Conservation (phyloP, 768 basidiomycete species). For the Agrocybe pediades region DNA sequence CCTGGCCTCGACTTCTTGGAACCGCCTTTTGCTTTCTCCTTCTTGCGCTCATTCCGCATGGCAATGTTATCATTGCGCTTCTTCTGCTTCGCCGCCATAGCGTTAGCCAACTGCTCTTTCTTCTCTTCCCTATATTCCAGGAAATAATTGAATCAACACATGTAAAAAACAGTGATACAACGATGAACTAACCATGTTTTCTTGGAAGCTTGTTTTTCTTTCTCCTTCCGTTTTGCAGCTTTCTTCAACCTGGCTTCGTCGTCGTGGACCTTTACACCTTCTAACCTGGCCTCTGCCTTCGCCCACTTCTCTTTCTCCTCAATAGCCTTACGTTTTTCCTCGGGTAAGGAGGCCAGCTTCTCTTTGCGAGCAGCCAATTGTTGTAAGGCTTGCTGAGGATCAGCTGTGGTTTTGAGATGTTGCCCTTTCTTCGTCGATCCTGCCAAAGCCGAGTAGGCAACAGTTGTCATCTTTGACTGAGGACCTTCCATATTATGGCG, state of each 20-base stretch:
- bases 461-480: conserved; percentile 51
- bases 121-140: conserved; percentile 70
- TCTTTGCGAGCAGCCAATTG: conserved; percentile 79
- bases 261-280: conserved; percentile 90
- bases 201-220: conserved; percentile 82
- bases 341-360: conserved; percentile 74
- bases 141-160: background rate
- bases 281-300: conserved; percentile 85
- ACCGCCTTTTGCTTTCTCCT: conserved; percentile 51
- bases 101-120: conserved; percentile 72
- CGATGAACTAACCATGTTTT: conserved; percentile 71
- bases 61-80: conserved; percentile 92
- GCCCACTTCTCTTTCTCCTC: conserved; percentile 89
- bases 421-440: conserved; percentile 55
- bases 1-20: conserved; percentile 75
- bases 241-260: conserved; percentile 87
- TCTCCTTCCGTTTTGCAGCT: conserved; percentile 90
- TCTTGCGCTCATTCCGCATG: conserved; percentile 75
- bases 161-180: conserved; percentile 5
- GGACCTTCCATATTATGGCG: conserved; percentile 30
- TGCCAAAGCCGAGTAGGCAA: conserved; percentile 68
- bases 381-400: conserved; percentile 83
- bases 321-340: conserved; percentile 78
- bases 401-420: conserved; percentile 69
- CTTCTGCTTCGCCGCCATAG: conserved; percentile 86